phyloP scores from a whole-genome alignment of 2,329 filamentous ascomycete species.

The Juglanconis sp. region DNA sequence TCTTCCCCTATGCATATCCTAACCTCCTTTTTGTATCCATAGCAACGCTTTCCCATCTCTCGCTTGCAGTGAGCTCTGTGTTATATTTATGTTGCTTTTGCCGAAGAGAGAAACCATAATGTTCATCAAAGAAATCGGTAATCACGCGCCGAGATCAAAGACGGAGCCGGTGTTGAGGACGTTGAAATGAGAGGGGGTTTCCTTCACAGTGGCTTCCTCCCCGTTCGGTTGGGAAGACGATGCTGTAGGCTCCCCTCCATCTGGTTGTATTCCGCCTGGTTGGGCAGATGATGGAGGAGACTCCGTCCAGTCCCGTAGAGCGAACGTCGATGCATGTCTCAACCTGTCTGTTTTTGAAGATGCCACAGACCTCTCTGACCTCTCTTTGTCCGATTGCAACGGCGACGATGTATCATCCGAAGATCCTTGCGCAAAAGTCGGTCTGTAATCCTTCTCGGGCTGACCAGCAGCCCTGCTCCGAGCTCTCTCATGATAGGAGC shows the following conservation, averaged over 20 bases:
- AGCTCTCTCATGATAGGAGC: background rate
- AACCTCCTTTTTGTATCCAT: slow-evolving; percentile 3
- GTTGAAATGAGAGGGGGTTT: background rate
- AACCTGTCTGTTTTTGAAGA: background rate
- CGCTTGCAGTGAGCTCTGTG: background rate
- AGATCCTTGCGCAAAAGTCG: background rate
- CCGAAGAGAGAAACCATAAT: background rate
- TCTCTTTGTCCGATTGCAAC: background rate
- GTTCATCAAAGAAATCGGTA: background rate
- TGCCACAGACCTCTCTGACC: background rate
- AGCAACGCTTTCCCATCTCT: background rate
- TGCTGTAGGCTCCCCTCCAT: background rate
- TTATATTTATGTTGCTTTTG: background rate
- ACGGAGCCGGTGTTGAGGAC: background rate
- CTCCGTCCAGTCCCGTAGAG: background rate
- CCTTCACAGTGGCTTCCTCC: no score
- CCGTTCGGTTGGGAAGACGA: no score
- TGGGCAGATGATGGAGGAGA: background rate
- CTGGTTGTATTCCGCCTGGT: background rate
- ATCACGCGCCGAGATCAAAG: slow-evolving; percentile 1
- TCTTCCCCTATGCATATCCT: slow-evolving; percentile 5
- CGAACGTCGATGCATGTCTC: background rate
- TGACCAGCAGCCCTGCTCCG: slow-evolving; percentile 1
- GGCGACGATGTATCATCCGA: background rate
- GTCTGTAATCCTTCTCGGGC: background rate